Evolutionary conservation across 805 yeast genomes (phyloP), one percentile per base, ranked within the genome.

Genomic region (Metschnikowia picachoensis): DNA sequence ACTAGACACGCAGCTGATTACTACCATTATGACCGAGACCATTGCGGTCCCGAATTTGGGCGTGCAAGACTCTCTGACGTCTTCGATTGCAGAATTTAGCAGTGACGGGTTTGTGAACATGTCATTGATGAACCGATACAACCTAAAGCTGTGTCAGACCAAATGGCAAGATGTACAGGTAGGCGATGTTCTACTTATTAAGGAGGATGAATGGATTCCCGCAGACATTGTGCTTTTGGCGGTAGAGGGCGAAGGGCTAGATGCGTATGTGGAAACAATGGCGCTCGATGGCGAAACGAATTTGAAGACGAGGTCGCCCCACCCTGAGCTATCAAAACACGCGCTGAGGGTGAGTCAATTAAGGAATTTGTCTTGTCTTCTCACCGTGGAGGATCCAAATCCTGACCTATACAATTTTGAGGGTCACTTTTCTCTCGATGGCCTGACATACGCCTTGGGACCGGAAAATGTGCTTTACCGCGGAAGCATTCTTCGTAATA

Each of bases 231-330:
- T 94, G 2, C 57, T 94, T 2, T 60, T 94, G 35, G 77, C 91
- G 1, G 80, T 89, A 3, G 79, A 81, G 33, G 77, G 76, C 38
- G 48, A 45, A 51, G 90, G 85, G 34, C 78, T 82, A 32, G 79
- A 76, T 44, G 78, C 87, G 1, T 87, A 80, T 53, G 82, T 91
- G 15, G 99, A 94, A 64, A 94, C 99, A 1, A 90, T 92, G 92
- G 99, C 96, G 1, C 73, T 94, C 40, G 99, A 94, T 66, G 99
- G 99, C 41, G 99, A 94, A 65, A 94, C 98, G 0, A 92, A 90
- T 60, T 72, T 94, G 50, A 94, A 94, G 63, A 75, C 87, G 8
- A 82, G 80, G 56, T 67, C 70, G 15, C 87, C 96, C 0, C 85
- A 83, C 50, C 72, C 76, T 2, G 87, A 82, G 49, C 55, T 92